These are phyloP conservation scores for Rhodotorula sp. DNA, from an alignment of 1,284 basidiomycete species.

Conservation along the genomic window DNA sequence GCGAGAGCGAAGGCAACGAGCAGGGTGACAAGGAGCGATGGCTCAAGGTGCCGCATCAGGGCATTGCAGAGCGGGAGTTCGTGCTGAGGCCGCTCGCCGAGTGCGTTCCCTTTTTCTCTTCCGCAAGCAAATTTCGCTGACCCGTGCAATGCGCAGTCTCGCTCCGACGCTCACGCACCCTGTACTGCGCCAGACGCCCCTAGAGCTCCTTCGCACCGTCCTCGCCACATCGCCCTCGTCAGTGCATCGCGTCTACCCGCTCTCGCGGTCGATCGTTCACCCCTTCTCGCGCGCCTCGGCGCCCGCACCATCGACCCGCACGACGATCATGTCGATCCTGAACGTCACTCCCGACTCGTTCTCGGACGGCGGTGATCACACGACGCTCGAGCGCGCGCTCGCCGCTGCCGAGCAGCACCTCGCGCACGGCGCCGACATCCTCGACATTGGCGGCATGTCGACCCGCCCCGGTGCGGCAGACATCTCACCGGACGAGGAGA, in stretches of 20 bases:
- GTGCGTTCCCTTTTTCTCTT: conserved; percentile 57
- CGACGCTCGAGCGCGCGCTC: conserved; percentile 56
- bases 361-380: conserved; percentile 70
- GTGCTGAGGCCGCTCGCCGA: conserved; percentile 85
- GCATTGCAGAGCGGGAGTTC: conserved; percentile 82
- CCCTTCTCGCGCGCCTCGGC: conserved; percentile 23
- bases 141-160: conserved; percentile 58
- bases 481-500: conserved; percentile 72
- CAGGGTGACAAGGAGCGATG: conserved; percentile 62
- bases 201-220: conserved; percentile 54
- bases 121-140: neutral
- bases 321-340: conserved; percentile 88
- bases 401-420: conserved; percentile 48
- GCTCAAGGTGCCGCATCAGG: conserved; percentile 80
- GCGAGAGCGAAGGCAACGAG: conserved; percentile 54
- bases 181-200: conserved; percentile 56
- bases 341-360: conserved; percentile 97
- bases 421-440: conserved; percentile 66
- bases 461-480: conserved; percentile 76
- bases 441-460: conserved; percentile 94
- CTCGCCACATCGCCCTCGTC: conserved; percentile 38
- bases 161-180: conserved; percentile 71
- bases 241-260: conserved; percentile 56
- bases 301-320: conserved; percentile 47
- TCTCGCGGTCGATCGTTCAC: conserved; percentile 52